Conservation (phyloP, 208 protist genomes). For the Leishmania lainsoni region DNA sequence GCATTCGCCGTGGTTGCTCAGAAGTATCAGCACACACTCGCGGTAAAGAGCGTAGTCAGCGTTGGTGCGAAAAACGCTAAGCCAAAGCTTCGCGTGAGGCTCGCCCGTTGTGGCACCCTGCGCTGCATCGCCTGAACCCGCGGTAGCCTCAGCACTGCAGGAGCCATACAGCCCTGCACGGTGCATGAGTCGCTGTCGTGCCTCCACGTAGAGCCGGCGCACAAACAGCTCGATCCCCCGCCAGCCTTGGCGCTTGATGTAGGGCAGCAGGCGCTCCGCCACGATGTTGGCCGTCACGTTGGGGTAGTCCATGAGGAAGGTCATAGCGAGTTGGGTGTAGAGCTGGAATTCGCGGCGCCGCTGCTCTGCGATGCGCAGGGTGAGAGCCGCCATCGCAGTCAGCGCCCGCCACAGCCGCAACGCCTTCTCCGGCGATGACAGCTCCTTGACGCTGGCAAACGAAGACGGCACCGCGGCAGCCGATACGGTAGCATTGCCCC, state of each 20-base stretch:
- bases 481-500: not conserved
- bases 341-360: conserved; percentile 48
- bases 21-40: conserved; percentile 46
- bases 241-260: conserved; percentile 53
- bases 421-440: conserved; percentile 35
- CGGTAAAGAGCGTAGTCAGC: conserved; percentile 45
- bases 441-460: conserved; percentile 41
- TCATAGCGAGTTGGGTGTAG: conserved; percentile 55
- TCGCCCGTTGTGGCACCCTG: not conserved
- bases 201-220: conserved; percentile 60
- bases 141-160: not conserved
- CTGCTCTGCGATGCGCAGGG: conserved; percentile 39
- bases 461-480: conserved; percentile 3
- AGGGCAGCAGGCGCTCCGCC: conserved; percentile 53
- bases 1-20: not conserved
- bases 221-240: conserved; percentile 48
- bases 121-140: not conserved
- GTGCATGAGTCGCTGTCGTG: conserved; percentile 40
- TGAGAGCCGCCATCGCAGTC: conserved; percentile 41
- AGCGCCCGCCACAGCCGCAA: conserved; percentile 54
- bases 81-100: conserved; percentile 7
- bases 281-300: conserved; percentile 44
- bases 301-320: conserved; percentile 50
- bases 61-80: conserved; percentile 31
- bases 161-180: conserved; percentile 4